These are phyloP conservation scores for Musa beccarii DNA, from an alignment of 176 grass and related monocot genomes.

Conservation along the genomic window DNA sequence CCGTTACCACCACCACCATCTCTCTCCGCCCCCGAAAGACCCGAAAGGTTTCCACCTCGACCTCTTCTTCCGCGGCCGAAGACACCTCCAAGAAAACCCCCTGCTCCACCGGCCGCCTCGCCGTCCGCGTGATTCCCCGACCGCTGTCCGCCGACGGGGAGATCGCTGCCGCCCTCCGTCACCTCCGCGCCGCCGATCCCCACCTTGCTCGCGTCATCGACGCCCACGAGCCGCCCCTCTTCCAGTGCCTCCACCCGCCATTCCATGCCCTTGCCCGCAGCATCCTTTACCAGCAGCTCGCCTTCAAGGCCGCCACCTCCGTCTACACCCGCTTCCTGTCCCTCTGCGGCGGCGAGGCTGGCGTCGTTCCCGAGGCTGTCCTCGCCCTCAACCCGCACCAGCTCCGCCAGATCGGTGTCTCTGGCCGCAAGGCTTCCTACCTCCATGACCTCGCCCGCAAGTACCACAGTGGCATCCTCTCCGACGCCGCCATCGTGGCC, in stretches of 20 bases:
- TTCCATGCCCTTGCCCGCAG: constrained; percentile 90
- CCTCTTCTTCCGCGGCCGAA: not conserved
- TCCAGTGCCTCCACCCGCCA: constrained; percentile 74
- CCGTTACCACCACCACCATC: not conserved
- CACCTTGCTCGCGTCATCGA: constrained; percentile 59
- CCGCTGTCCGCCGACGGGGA: constrained; percentile 61
- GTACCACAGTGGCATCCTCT: constrained; percentile 74
- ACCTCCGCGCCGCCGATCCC: constrained; percentile 56
- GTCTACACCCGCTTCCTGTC: constrained; percentile 71
- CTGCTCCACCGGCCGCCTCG: constrained; percentile 9
- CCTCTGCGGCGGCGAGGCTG: constrained; percentile 62
- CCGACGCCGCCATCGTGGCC: constrained; percentile 47
- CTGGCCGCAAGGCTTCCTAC: constrained; percentile 72
- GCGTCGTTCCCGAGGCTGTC: constrained; percentile 65
- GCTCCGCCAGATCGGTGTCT: constrained; percentile 92
- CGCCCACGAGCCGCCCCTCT: constrained; percentile 54
- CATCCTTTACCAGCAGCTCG: constrained; percentile 94
- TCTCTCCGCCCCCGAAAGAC: constrained; percentile 12
- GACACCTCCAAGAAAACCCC: not conserved
- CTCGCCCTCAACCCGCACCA: constrained; percentile 59
- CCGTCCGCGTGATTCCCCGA: constrained; percentile 25
- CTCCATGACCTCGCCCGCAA: constrained; percentile 80
- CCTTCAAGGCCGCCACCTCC: constrained; percentile 86
- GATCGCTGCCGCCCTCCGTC: constrained; percentile 41
- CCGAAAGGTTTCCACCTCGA: not conserved